Percentiles rank a stretch among this genome's conserved stretches.
Conservation (phyloP, 2,329 filamentous ascomycete genomes). For the Cladophialophora yegresii region DNA sequence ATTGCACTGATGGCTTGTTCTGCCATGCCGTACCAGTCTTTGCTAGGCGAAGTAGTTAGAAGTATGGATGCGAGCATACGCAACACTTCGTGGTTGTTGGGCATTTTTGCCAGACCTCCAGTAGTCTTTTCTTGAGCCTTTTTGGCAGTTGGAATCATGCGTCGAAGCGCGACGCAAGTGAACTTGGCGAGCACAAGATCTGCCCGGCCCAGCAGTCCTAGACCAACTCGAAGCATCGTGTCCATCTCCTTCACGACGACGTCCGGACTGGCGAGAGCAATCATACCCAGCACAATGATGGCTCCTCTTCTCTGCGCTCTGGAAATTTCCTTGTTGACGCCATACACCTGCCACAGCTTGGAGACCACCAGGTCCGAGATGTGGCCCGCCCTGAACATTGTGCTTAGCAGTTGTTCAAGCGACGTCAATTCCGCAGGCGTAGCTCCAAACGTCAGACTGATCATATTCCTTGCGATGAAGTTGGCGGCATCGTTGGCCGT, state of each 20-base stretch:
- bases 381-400: conserved; percentile 94
- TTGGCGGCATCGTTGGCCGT: conserved; percentile 87
- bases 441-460: conserved; percentile 93
- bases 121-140: conserved; percentile 70
- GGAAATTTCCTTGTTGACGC: conserved; percentile 90
- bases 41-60: conserved; percentile 82
- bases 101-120: conserved; percentile 67
- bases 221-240: conserved; percentile 84
- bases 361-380: conserved; percentile 82
- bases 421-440: conserved; percentile 94
- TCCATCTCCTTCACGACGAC: conserved; percentile 96
- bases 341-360: conserved; percentile 97
- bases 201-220: conserved; percentile 74
- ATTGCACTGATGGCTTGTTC: conserved; percentile 97
- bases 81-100: conserved; percentile 89
- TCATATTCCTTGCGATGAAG: conserved; percentile 97
- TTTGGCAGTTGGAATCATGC: conserved; percentile 84
- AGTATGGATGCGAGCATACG: conserved; percentile 78
- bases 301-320: conserved; percentile 85
- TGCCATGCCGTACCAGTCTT: conserved; percentile 92
- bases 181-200: conserved; percentile 91
- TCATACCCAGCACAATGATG: conserved; percentile 96
- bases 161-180: conserved; percentile 86
- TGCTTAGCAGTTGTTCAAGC: conserved; percentile 88
- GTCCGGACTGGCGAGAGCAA: conserved; percentile 86